Evolutionary conservation across 768 basidiomycete species (phyloP), one percentile per base, ranked within the genome.

Genomic region (Austroboletus eburneus): DNA sequence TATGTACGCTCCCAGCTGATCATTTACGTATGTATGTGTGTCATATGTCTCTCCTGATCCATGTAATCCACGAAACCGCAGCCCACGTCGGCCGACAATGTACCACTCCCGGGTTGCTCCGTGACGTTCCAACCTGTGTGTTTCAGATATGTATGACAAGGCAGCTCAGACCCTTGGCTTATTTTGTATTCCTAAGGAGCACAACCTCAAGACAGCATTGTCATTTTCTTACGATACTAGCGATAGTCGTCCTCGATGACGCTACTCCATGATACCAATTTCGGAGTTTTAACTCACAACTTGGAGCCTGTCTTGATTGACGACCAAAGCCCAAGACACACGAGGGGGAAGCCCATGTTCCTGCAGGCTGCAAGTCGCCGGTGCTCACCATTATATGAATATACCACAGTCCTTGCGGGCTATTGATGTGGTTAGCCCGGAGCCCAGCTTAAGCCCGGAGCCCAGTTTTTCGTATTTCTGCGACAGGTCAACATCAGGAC

Each of bases 11-110:
- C n/a, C 23, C 16, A 4, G 32, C 29, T 39, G 33, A 14, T 43
- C n/a, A 10, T 23, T 56, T 38, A 23, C 46, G 56, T 55, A 51
- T 30, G 52, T 62, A 21, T 12, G 22, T 9, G 10, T 27, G 10
- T 27, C 25, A 27, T 27, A 27, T 27, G 10, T 10, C 6, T 10
- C 25, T n/a, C n/a, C n/a, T 21, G 20, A 25, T 14, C 3, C 30
- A 24, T 41, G 12, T 32, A 1, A 12, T 34, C 29, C 24, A 18
- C 21, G 20, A 14, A 3, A 38, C 43, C 43, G 12, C 23, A 39
- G 25, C 21, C 14, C 8, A 5, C 1, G 3, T 39, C 32, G 32
- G 45, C 42, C 25, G 45, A 43, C 18, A n/a, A 7, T 30, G n/a
- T 22, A 29, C n/a, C 17, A 27, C 13, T 1, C 8, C 23, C 9